phyloP scores from a whole-genome alignment of 1,139 yeast genomes.

The Taiozyma sp. region DNA sequence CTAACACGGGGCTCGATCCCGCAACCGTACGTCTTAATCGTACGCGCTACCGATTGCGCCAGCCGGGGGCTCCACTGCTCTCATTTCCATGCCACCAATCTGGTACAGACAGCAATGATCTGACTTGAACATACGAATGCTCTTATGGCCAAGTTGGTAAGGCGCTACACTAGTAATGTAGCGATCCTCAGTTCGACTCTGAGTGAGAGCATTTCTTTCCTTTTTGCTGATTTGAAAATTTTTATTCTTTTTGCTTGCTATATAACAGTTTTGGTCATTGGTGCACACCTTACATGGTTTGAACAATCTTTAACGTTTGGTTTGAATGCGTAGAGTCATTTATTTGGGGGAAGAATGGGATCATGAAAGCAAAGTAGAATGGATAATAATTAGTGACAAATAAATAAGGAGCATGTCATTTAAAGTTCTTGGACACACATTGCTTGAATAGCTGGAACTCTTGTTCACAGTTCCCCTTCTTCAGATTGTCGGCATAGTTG shows the following conservation, averaged over 20 bases:
- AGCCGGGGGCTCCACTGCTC: conserved; percentile 32
- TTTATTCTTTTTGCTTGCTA: not conserved
- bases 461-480: conserved; percentile 48
- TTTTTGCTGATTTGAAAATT: not conserved
- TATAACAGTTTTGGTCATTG: not conserved
- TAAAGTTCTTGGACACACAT: conserved; percentile 44
- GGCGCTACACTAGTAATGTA: conserved; percentile 91
- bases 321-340: not conserved
- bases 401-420: conserved; percentile 8
- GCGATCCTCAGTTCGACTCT: conserved; percentile 89
- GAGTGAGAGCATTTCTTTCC: conserved; percentile 59
- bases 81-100: no score
- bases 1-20: no score
- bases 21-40: no score
- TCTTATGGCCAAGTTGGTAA: conserved; percentile 83
- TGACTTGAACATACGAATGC: conserved; percentile 24
- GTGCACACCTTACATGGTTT: no score
- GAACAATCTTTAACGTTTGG: not conserved
- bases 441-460: conserved; percentile 52
- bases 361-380: not conserved
- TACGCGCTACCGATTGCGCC: conserved; percentile 44
- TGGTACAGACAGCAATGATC: not conserved
- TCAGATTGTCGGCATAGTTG: conserved; percentile 44
- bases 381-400: not conserved
- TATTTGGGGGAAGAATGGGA: not conserved